Percentiles rank a stretch among this genome's conserved stretches.
Evolutionary conservation across 2,329 filamentous ascomycete species (phyloP).

Genomic region (Fusarium algeriense): DNA sequence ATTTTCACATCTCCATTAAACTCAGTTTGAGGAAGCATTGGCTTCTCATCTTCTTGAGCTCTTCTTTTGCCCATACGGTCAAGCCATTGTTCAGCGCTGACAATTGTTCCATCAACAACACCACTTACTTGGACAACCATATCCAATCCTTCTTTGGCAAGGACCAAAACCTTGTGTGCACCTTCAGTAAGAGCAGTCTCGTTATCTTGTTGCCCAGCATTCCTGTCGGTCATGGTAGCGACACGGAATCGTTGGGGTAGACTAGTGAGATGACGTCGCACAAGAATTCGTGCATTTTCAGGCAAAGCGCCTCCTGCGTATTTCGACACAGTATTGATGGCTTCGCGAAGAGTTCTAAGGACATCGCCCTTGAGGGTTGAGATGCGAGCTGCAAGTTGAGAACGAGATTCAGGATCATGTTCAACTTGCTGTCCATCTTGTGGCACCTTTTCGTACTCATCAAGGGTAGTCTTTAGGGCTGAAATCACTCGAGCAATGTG

Average conservation of each 20-base stretch:
- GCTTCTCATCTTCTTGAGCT: slow-evolving; percentile 47
- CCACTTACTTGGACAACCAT: slow-evolving; percentile 94
- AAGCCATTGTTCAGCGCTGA: slow-evolving; percentile 93
- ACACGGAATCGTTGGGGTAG: slow-evolving; percentile 85
- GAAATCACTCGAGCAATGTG: slow-evolving; percentile 82
- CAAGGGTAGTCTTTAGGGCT: slow-evolving; percentile 79
- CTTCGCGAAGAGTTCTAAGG: slow-evolving; percentile 82
- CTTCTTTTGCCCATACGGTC: slow-evolving; percentile 72
- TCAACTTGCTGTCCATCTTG: slow-evolving; percentile 11
- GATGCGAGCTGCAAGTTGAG: slow-evolving; percentile 71
- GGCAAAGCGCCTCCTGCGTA: slow-evolving; percentile 93
- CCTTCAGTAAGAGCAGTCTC: slow-evolving; percentile 60
- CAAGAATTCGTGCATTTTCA: slow-evolving; percentile 85
- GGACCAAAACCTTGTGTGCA: slow-evolving; percentile 83
- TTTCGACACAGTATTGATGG: slow-evolving; percentile 86
- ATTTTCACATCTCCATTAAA: slow-evolving; percentile 49
- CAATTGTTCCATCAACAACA: slow-evolving; percentile 88
- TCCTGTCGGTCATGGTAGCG: slow-evolving; percentile 66
- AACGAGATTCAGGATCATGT: slow-evolving; percentile 42
- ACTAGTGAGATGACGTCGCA: slow-evolving; percentile 85
- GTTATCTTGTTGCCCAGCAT: slow-evolving; percentile 47
- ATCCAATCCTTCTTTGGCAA: slow-evolving; percentile 90
- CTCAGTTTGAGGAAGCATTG: slow-evolving; percentile 40
- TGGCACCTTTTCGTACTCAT: slow-evolving; percentile 76
- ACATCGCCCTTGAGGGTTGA: slow-evolving; percentile 76